phyloP scores from a whole-genome alignment of 2,329 filamentous ascomycete genomes.

The Chaetothyriales sp. region DNA sequence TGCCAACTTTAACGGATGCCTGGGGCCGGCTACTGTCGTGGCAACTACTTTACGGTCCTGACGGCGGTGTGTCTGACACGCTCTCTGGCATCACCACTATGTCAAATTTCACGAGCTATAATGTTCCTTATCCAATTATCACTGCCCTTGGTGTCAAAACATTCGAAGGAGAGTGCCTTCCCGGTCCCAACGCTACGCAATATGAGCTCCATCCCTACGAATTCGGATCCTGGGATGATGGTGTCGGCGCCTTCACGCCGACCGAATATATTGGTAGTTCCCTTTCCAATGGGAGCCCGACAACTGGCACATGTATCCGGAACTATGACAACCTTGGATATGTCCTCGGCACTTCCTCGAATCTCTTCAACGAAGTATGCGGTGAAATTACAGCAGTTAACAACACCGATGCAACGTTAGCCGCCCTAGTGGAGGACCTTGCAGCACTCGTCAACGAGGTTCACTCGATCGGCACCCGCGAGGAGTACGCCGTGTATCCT shows the following conservation, averaged over 20 bases:
- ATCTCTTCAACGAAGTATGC: conserved; percentile 29
- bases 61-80: conserved; percentile 26
- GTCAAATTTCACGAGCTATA: conserved; percentile 29
- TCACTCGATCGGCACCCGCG: conserved; percentile 21
- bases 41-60: conserved; percentile 25
- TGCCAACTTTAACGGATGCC: conserved; percentile 28
- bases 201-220: conserved; percentile 56
- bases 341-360: conserved; percentile 32
- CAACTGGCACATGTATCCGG: conserved; percentile 31
- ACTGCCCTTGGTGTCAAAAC: conserved; percentile 27
- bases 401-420: conserved; percentile 16
- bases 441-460: conserved; percentile 21
- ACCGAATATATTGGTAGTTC: conserved; percentile 48
- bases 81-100: conserved; percentile 23
- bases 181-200: conserved; percentile 40
- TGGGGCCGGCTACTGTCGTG: conserved; percentile 30
- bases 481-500: conserved; percentile 41
- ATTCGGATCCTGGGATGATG: conserved; percentile 50
- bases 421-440: conserved; percentile 15
- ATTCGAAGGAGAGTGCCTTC: conserved; percentile 26
- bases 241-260: conserved; percentile 46
- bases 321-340: conserved; percentile 38
- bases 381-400: conserved; percentile 12
- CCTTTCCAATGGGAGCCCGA: conserved; percentile 36
- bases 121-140: conserved; percentile 34